Percentiles rank a stretch among this genome's conserved stretches.
These are phyloP conservation scores for Dryas octopetala DNA, from an alignment of 306 rosid genomes.

Conservation along the genomic window DNA sequence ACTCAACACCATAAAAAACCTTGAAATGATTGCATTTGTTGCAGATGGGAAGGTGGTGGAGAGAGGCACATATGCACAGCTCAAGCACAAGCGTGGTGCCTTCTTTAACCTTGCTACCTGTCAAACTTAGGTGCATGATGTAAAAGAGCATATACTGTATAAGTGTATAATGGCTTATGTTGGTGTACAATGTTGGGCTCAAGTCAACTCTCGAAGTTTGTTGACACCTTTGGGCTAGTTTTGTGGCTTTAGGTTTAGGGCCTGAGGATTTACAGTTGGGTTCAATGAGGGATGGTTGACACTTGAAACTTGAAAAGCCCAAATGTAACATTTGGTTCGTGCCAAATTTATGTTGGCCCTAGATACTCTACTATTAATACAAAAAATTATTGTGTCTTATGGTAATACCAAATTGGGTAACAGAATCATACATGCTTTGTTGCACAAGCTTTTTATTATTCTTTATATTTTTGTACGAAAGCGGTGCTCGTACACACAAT, in stretches of 20 bases:
- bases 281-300: neutral
- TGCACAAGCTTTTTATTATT: too few relatives aligned
- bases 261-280: neutral
- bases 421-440: too few relatives aligned
- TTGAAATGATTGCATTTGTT: conserved; percentile 73
- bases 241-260: neutral
- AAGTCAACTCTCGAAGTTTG: neutral
- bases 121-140: conserved; percentile 36
- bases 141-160: neutral
- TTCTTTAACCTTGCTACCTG: conserved; percentile 71
- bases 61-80: conserved; percentile 79
- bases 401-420: too few relatives aligned
- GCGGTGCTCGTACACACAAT: too few relatives aligned
- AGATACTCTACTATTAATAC: too few relatives aligned
- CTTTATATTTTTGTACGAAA: too few relatives aligned
- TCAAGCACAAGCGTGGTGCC: conserved; percentile 72
- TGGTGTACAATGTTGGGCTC: conserved; percentile 8
- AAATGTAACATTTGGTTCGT: too few relatives aligned
- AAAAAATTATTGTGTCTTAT: too few relatives aligned
- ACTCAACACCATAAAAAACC: conserved; percentile 80
- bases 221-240: too few relatives aligned
- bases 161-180: neutral
- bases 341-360: too few relatives aligned
- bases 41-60: conserved; percentile 81
- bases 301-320: too few relatives aligned